These are phyloP conservation scores for Populus hybrid DNA, from an alignment of 441 rosid genomes.

Conservation along the genomic window DNA sequence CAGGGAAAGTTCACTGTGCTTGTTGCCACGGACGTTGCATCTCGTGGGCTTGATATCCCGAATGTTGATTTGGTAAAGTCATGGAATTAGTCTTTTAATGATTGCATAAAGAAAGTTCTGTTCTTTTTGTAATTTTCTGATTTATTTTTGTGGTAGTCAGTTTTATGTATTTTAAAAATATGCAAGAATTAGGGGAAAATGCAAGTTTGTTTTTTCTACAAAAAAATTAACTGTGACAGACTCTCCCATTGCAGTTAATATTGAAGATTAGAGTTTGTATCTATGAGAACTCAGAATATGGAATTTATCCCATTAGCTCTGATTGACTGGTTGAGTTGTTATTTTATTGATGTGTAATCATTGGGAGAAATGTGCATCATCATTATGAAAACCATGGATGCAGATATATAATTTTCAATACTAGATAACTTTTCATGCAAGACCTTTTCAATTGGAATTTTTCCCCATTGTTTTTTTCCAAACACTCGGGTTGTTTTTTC, in stretches of 20 bases:
- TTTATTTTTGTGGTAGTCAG: neutral
- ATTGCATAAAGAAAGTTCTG: neutral
- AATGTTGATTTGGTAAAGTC: slow-evolving; percentile 86
- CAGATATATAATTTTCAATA: neutral
- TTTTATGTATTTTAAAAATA: neutral
- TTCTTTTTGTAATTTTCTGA: neutral
- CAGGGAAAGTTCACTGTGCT: slow-evolving; percentile 97
- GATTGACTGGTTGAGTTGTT: neutral
- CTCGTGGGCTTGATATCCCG: slow-evolving; percentile 98
- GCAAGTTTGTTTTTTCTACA: neutral
- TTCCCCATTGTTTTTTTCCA: neutral
- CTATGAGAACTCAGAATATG: neutral
- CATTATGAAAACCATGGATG: neutral
- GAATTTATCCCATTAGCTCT: neutral
- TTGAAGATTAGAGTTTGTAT: neutral
- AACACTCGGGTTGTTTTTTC: neutral
- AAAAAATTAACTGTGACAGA: neutral
- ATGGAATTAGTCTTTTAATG: slow-evolving; percentile 3
- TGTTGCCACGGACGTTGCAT: slow-evolving; percentile 97
- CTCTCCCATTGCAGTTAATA: neutral
- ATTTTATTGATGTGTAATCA: neutral
- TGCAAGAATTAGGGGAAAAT: neutral
- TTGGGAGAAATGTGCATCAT: neutral
- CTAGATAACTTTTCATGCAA: neutral
- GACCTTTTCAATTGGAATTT: neutral